A percentile compares a stretch with the other conserved stretches of the same genome.
Conservation (phyloP, 805 yeast species). For the Dipodascopsis uninucleata region DNA sequence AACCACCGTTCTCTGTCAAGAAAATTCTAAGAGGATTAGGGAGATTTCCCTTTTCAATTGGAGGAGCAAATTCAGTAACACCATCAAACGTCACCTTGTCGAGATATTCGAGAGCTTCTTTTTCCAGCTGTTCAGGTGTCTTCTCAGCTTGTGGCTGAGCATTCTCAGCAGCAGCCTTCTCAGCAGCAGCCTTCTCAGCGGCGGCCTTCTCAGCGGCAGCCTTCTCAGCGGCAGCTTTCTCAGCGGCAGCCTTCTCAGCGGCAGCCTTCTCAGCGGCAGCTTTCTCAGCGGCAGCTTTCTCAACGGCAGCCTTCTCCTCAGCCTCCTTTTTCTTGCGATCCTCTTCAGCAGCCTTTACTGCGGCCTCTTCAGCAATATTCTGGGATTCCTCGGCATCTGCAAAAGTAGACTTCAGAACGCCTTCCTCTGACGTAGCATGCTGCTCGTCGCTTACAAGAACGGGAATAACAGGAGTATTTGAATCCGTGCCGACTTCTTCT, state of each 20-base stretch:
- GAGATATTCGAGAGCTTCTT: slow-evolving; percentile 7
- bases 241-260: slow-evolving; percentile 6
- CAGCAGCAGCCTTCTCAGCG: slow-evolving; percentile 1
- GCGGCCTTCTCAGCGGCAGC: slow-evolving; percentile 1
- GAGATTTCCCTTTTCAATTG: slow-evolving; percentile 15
- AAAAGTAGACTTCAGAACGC: slow-evolving; percentile 1
- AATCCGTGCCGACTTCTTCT: slow-evolving; percentile 1
- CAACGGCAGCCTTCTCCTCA: slow-evolving; percentile 5
- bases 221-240: slow-evolving; percentile 1
- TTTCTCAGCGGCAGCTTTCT: slow-evolving; percentile 1
- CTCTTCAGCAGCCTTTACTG: slow-evolving; percentile 5
- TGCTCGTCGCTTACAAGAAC: too few species aligned
- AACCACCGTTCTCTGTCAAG: slow-evolving; percentile 23
- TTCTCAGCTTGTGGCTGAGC: slow-evolving; percentile 9
- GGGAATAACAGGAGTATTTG: slow-evolving; percentile 1
- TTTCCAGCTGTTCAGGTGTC: slow-evolving; percentile 5
- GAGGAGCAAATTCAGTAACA: slow-evolving; percentile 2
- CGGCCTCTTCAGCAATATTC: not conserved
- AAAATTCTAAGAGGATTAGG: slow-evolving; percentile 23
- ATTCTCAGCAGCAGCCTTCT: slow-evolving; percentile 7
- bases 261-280: slow-evolving; percentile 7
- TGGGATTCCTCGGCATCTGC: slow-evolving; percentile 9
- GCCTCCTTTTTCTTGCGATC: slow-evolving; percentile 1
- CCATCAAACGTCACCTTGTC: slow-evolving; percentile 4
- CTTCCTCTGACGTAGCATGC: too few species aligned